Percentiles rank a stretch among this genome's conserved stretches.
These are phyloP conservation scores for Gnetum montanum DNA, from an alignment of 75 land plant genomes.

Conservation along the genomic window DNA sequence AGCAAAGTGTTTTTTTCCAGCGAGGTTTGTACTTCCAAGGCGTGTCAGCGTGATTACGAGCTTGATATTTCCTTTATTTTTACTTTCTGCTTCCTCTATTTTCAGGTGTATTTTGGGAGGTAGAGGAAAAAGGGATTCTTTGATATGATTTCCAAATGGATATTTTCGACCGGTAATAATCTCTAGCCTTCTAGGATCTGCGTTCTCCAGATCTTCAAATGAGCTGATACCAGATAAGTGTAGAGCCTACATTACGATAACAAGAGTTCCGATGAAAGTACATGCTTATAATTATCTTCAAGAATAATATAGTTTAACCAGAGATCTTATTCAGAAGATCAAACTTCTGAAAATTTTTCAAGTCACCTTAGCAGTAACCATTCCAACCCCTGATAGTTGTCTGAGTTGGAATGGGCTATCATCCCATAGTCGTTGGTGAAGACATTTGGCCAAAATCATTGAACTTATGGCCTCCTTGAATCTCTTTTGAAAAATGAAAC, in stretches of 20 bases:
- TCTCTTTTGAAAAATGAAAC: conserved; percentile 61
- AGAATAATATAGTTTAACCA: background rate
- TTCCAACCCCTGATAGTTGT: conserved; percentile 87
- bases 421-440: conserved; percentile 91
- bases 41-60: conserved; percentile 42
- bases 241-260: conserved; percentile 58
- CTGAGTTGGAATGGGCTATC: conserved; percentile 85
- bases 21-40: conserved; percentile 15
- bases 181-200: conserved; percentile 94
- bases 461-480: conserved; percentile 67
- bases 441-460: conserved; percentile 60
- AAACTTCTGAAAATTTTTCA: background rate
- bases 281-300: background rate
- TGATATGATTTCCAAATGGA: conserved; percentile 95
- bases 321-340: background rate
- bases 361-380: conserved; percentile 95
- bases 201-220: conserved; percentile 59
- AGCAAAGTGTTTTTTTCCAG: conserved; percentile 59
- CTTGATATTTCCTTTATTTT: conserved; percentile 39
- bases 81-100: conserved; percentile 35
- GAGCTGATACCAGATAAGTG: conserved; percentile 65
- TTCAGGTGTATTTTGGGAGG: conserved; percentile 84
- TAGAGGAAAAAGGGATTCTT: conserved; percentile 49
- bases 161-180: conserved; percentile 84
- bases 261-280: background rate